Evolutionary conservation across 805 yeast species (phyloP).

Genomic region (Starmera amethionina): DNA sequence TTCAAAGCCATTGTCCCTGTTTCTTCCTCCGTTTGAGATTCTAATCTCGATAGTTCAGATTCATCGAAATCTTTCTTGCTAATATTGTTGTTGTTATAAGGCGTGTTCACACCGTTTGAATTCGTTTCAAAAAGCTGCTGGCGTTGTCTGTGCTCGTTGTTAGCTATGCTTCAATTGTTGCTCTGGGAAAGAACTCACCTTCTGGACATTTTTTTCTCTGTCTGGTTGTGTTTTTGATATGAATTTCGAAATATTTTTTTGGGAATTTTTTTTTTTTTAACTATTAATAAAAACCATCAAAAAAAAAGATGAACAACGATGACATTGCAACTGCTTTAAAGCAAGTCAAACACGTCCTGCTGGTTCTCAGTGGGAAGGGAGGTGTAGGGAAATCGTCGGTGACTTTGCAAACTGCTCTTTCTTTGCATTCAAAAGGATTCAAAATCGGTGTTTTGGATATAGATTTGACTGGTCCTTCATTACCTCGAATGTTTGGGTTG

Average conservation of each 20-base stretch:
- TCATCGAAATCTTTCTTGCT: constrained; percentile 38
- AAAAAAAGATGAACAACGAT: not conserved
- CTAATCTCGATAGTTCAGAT: constrained; percentile 46
- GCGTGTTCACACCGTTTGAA: constrained; percentile 27
- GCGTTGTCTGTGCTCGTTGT: not conserved
- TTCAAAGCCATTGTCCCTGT: constrained; percentile 43
- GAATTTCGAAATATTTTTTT: not conserved
- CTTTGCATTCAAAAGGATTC: constrained; percentile 57
- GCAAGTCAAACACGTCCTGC: constrained; percentile 63
- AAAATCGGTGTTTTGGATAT: constrained; percentile 93
- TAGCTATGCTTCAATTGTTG: not conserved
- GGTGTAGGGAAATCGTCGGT: constrained; percentile 97
- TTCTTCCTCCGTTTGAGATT: constrained; percentile 57
- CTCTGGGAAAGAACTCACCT: not conserved
- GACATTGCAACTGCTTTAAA: constrained; percentile 24
- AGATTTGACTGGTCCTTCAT: constrained; percentile 92
- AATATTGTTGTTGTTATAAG: constrained; percentile 27
- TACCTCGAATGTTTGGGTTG: constrained; percentile 93
- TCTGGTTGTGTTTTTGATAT: not conserved
- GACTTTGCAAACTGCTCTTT: constrained; percentile 87
- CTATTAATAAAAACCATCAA: not conserved
- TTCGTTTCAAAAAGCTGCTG: constrained; percentile 11
- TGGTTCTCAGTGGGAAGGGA: constrained; percentile 89
- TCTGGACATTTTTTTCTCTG: not conserved
- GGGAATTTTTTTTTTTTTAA: not conserved